A percentile compares a stretch with the other conserved stretches of the same genome.
phyloP scores from a whole-genome alignment of 208 protist genomes.

The Naegleria lovaniensis region DNA sequence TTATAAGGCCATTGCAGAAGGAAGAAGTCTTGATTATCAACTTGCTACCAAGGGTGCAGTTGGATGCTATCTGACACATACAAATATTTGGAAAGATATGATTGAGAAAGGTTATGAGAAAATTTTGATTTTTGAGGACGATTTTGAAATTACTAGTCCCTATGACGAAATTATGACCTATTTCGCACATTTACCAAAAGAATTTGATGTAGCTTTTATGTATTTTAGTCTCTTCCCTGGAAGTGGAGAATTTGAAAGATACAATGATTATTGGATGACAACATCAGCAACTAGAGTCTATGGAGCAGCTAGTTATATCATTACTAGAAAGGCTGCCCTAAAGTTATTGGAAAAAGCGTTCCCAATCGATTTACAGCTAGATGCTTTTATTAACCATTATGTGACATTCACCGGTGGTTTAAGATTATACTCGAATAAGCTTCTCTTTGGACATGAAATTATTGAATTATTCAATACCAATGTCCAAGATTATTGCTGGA shows the following conservation, averaged over 20 bases:
- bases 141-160: background rate
- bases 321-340: background rate
- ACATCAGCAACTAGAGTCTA: background rate
- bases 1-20: background rate
- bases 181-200: background rate
- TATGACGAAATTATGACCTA: background rate
- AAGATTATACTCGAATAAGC: background rate
- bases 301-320: background rate
- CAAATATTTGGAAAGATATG: background rate
- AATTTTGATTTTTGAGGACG: background rate
- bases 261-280: background rate
- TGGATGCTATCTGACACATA: background rate
- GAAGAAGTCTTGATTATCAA: background rate
- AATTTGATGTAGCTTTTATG: background rate
- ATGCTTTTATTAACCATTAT: background rate
- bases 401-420: background rate
- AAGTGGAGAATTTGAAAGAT: background rate
- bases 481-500: background rate
- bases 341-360: background rate
- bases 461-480: background rate
- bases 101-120: background rate
- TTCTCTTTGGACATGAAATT: background rate
- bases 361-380: background rate
- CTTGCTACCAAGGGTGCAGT: background rate
- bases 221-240: background rate